phyloP scores from a whole-genome alignment of 2,329 filamentous ascomycete genomes.

The Epichloe scottii region DNA sequence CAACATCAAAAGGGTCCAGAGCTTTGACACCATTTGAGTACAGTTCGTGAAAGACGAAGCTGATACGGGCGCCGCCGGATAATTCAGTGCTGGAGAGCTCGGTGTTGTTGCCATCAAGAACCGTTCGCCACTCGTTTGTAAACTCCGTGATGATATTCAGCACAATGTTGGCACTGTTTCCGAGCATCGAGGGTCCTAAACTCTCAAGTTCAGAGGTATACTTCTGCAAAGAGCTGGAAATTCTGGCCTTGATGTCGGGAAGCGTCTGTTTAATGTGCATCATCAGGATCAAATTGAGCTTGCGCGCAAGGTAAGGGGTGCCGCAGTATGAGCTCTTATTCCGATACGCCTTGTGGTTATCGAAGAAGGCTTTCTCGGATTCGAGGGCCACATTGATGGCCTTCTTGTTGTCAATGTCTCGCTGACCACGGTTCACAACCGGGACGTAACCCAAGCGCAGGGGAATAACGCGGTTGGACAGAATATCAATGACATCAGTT shows the following conservation, averaged over 20 bases:
- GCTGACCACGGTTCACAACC: slow-evolving; percentile 93
- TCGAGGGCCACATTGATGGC: slow-evolving; percentile 83
- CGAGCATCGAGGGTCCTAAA: slow-evolving; percentile 86
- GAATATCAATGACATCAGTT: slow-evolving; percentile 95
- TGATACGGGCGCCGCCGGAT: slow-evolving; percentile 94
- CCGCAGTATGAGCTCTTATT: slow-evolving; percentile 99
- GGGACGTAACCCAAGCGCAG: slow-evolving; percentile 90
- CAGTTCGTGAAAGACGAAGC: slow-evolving; percentile 97
- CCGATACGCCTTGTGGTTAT: slow-evolving; percentile 94
- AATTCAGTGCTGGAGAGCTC: slow-evolving; percentile 90
- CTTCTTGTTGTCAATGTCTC: slow-evolving; percentile 98
- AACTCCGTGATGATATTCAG: slow-evolving; percentile 99
- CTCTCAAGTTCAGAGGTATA: slow-evolving; percentile 71
- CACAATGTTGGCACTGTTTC: slow-evolving; percentile 91
- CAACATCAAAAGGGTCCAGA: slow-evolving; percentile 90
- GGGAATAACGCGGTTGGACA: slow-evolving; percentile 94
- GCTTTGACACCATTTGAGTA: slow-evolving; percentile 97
- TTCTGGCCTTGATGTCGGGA: slow-evolving; percentile 95
- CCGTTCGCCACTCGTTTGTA: slow-evolving; percentile 91
- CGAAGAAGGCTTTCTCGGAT: slow-evolving; percentile 92
- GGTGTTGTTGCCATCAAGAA: slow-evolving; percentile 91
- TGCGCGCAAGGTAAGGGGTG: slow-evolving; percentile 90
- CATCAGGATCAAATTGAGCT: slow-evolving; percentile 97
- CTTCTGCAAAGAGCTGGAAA: slow-evolving; percentile 86
- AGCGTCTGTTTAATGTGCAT: slow-evolving; percentile 99